Base-by-base conservation (phyloP, 495 filamentous ascomycete species). In the Xylaria telfairii region DNA sequence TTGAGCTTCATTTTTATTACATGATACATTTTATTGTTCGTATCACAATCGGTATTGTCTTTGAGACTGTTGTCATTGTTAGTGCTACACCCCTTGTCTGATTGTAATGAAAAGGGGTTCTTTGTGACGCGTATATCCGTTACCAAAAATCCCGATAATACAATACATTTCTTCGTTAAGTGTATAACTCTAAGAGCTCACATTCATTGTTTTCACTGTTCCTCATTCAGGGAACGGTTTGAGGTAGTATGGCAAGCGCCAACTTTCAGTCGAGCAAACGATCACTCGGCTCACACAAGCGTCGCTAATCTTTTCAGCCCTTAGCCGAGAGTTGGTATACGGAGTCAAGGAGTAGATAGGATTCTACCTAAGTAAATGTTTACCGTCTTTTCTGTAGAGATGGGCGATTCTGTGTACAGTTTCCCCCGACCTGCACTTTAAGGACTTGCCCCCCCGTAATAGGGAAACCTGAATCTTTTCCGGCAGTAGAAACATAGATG, bases 401-500 rank as follows among this genome's bases (percentile, higher is more conserved):
- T 28, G 3, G 8, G 19, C 51, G 9, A 37, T 37, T 6, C 28
- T 41, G 34, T 62, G 37, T 42, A 26, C 30, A 41, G 8, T 10
- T 34, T 46, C 2, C 8, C 37, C 30, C 21, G 15, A 42, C 21
- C 34, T 57, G 60, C 6, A 70, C 61, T 37, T 60, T 65, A 64
- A 63, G 32, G 64, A 70, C n/a, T n/a, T 67, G 60, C 39, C 68
- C 51, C 7, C 70, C 61, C 8, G 46, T 51, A 6, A 67, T 65
- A 62, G 72, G 54, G 42, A 26, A 64, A 2, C 60, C 68, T 4
- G 47, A 56, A 8, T 65, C 34, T 41, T 28, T 62, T 12, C 74
- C 74, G 17, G 72, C 74, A 15, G 72, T 76, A 26, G 72, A 72
- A 28, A 76, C 70, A 59, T 76, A 76, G 4, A 76, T 41, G 19